Percentiles rank a stretch among this genome's conserved stretches.
These are phyloP conservation scores for Zygoascus meyerae DNA, from an alignment of 1,139 yeast species.

Conservation along the genomic window DNA sequence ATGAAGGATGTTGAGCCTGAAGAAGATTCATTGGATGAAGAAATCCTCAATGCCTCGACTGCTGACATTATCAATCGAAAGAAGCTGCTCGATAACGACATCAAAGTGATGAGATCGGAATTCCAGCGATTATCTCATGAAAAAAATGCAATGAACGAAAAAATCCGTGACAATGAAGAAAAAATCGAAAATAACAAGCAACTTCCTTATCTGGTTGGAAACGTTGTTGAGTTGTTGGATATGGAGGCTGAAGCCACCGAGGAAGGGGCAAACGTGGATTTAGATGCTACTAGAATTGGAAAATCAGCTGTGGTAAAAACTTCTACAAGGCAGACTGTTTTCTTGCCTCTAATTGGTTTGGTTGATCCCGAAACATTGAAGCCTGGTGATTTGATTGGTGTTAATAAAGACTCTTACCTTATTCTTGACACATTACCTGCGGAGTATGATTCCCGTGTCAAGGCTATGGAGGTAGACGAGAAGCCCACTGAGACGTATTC, in stretches of 20 bases:
- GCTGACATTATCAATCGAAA: constrained; percentile 83
- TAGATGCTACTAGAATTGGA: constrained; percentile 90
- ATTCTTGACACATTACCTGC: constrained; percentile 93
- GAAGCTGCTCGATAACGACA: constrained; percentile 86
- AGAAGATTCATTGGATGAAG: constrained; percentile 64
- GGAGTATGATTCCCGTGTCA: constrained; percentile 94
- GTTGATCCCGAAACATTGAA: constrained; percentile 84
- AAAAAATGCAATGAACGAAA: constrained; percentile 84
- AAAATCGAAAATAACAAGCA: constrained; percentile 94
- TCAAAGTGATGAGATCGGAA: constrained; percentile 92
- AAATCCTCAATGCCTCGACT: constrained; percentile 70
- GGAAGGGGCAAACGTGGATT: constrained; percentile 93
- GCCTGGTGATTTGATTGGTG: constrained; percentile 97
- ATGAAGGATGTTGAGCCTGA: constrained; percentile 35
- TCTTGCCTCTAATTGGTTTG: constrained; percentile 89
- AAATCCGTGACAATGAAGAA: constrained; percentile 93
- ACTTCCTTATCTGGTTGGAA: constrained; percentile 95
- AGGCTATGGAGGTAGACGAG: constrained; percentile 99
- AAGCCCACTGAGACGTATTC: constrained; percentile 95
- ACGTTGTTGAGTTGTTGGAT: constrained; percentile 89
- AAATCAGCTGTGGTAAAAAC: constrained; percentile 97
- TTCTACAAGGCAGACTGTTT: constrained; percentile 94
- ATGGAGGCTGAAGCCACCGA: constrained; percentile 82
- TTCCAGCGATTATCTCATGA: constrained; percentile 87
- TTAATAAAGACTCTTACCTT: constrained; percentile 91